Percentiles rank a stretch among this genome's conserved stretches.
These are phyloP conservation scores for Cadophora sp. DNA, from an alignment of 2,329 filamentous ascomycete species.

Conservation along the genomic window DNA sequence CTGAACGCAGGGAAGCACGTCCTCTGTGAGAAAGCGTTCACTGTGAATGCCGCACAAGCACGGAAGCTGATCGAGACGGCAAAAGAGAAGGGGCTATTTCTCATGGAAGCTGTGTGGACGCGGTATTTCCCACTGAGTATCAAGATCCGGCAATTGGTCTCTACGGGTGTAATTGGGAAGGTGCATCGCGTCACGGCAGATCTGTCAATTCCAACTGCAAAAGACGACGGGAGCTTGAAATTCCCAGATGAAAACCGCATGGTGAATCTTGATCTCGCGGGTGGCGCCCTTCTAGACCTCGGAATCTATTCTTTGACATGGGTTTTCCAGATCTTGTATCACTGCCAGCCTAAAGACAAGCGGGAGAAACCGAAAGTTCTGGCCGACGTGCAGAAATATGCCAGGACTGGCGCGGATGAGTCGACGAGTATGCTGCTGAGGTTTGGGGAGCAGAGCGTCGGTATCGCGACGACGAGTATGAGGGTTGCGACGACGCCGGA, in stretches of 20 bases:
- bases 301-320: slow-evolving; percentile 75
- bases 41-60: slow-evolving; percentile 70
- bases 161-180: slow-evolving; percentile 47
- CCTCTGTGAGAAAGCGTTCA: slow-evolving; percentile 76
- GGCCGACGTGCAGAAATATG: slow-evolving; percentile 63
- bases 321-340: slow-evolving; percentile 76
- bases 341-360: slow-evolving; percentile 57
- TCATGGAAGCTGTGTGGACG: slow-evolving; percentile 76
- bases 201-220: slow-evolving; percentile 54
- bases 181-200: slow-evolving; percentile 51
- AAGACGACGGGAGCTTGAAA: slow-evolving; percentile 56
- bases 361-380: slow-evolving; percentile 59
- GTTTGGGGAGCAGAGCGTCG: slow-evolving; percentile 66
- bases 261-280: slow-evolving; percentile 73
- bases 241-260: slow-evolving; percentile 59
- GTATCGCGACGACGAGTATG: slow-evolving; percentile 57
- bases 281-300: slow-evolving; percentile 71
- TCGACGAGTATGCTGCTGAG: slow-evolving; percentile 66
- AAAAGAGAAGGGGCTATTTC: slow-evolving; percentile 62
- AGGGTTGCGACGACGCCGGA: slow-evolving; percentile 52
- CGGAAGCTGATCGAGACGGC: slow-evolving; percentile 66
- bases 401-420: slow-evolving; percentile 67
- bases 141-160: slow-evolving; percentile 59
- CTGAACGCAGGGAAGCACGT: slow-evolving; percentile 72
- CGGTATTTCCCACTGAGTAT: slow-evolving; percentile 72